These are phyloP conservation scores for Lactarius psammicola DNA, from an alignment of 768 basidiomycete genomes.

Conservation along the genomic window DNA sequence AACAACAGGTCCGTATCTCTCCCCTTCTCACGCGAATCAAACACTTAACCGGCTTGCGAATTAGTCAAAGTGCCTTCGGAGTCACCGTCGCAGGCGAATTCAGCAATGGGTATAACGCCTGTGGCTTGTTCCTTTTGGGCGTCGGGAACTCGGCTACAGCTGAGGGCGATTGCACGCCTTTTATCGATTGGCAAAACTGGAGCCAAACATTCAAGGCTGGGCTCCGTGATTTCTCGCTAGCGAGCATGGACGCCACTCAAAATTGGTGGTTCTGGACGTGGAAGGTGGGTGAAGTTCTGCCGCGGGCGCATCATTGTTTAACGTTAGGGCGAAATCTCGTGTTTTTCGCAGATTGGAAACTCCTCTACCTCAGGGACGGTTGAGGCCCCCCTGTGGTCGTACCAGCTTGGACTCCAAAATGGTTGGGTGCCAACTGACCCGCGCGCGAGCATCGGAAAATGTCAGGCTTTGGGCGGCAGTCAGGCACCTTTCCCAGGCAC, in stretches of 20 bases:
- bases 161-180: conserved; percentile 40
- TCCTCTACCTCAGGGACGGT: conserved; percentile 49
- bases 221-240: conserved; percentile 49
- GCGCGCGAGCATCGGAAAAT: conserved; percentile 61
- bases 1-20: conserved; percentile 42
- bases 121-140: conserved; percentile 52
- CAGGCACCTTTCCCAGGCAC: conserved; percentile 40
- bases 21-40: neutral
- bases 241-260: conserved; percentile 64
- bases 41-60: conserved; percentile 1
- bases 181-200: conserved; percentile 54
- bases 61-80: conserved; percentile 57
- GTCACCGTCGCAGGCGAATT: conserved; percentile 77
- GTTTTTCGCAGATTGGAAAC: conserved; percentile 50
- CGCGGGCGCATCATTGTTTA: neutral
- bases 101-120: conserved; percentile 63
- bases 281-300: conserved; percentile 47
- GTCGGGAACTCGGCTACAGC: conserved; percentile 30
- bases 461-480: conserved; percentile 50
- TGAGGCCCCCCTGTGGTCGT: conserved; percentile 64
- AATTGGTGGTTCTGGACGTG: conserved; percentile 81
- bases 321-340: conserved; percentile 17
- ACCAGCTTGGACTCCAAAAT: conserved; percentile 63
- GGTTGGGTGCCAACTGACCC: conserved; percentile 83
- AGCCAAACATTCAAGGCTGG: conserved; percentile 50